Percentiles rank a stretch among this genome's conserved stretches.
phyloP scores from a whole-genome alignment of 164 flowering plant species.

The Vitis riparia region DNA sequence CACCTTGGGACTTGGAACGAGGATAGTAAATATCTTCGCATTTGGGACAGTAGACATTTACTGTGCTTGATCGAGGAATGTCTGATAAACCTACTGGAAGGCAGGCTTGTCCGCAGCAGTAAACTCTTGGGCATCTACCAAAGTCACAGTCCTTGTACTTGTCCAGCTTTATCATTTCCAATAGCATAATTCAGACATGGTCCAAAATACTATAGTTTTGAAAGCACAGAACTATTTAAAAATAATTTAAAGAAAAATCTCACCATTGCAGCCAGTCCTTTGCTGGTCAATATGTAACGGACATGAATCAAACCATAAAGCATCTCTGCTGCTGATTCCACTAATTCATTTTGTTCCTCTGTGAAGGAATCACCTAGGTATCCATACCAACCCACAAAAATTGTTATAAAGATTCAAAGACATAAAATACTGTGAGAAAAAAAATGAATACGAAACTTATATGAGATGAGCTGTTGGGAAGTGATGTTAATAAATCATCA shows the following conservation, averaged over 20 bases:
- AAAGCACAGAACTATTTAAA: not conserved
- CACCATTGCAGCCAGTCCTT: slow-evolving; percentile 89
- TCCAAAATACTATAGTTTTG: not conserved
- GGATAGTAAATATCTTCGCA: slow-evolving; percentile 90
- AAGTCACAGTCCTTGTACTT: slow-evolving; percentile 84
- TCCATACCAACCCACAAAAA: slow-evolving; percentile 8
- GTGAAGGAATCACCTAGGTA: slow-evolving; percentile 65
- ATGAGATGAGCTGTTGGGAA: no score
- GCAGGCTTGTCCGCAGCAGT: slow-evolving; percentile 87
- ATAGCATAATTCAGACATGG: slow-evolving; percentile 6
- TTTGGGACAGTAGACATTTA: slow-evolving; percentile 82
- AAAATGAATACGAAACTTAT: not conserved
- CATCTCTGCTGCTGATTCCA: slow-evolving; percentile 93
- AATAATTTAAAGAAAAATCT: slow-evolving; percentile 13
- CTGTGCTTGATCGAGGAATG: slow-evolving; percentile 82
- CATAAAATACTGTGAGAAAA: no score
- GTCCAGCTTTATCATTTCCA: slow-evolving; percentile 56
- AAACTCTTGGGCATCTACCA: slow-evolving; percentile 91
- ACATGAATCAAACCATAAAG: slow-evolving; percentile 81
- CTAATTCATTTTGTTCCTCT: slow-evolving; percentile 78
- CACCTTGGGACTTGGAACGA: slow-evolving; percentile 80
- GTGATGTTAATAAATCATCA: no score
- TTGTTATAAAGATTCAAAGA: no score
- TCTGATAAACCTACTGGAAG: slow-evolving; percentile 91
- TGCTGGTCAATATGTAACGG: slow-evolving; percentile 73